Conservation (phyloP, 345 rosid species). For the Syzygium aqueum region DNA sequence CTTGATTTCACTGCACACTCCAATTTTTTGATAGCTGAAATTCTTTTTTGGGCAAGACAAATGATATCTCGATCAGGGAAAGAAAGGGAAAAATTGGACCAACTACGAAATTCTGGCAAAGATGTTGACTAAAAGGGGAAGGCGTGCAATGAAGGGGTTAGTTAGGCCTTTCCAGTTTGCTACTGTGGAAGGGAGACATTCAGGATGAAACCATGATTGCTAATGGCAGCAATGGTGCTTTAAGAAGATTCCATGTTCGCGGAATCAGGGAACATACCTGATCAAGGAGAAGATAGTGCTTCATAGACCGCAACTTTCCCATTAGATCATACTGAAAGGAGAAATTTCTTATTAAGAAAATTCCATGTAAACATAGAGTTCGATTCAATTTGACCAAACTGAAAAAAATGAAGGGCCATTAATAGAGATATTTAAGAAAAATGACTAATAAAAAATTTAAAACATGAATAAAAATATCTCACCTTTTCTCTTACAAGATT, state of each 20-base stretch:
- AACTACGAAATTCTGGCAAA: background rate
- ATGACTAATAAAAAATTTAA: background rate
- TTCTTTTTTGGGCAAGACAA: background rate
- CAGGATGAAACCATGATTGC: background rate
- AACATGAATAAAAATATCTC: background rate
- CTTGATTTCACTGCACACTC: background rate
- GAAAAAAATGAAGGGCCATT: background rate
- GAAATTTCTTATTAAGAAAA: background rate
- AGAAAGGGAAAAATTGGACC: background rate
- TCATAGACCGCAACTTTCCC: slow-evolving; percentile 85
- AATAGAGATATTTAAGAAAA: background rate
- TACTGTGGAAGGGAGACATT: background rate
- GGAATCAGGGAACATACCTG: slow-evolving; percentile 48
- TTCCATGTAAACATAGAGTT: background rate
- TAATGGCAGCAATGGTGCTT: background rate
- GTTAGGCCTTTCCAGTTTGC: background rate
- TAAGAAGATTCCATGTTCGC: background rate
- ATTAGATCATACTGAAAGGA: slow-evolving; percentile 63
- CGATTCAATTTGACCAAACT: background rate
- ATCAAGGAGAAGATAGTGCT: slow-evolving; percentile 97
- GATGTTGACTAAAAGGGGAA: background rate
- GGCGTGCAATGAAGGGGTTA: background rate
- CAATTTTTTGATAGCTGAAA: background rate
- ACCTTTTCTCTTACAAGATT: slow-evolving; percentile 86
- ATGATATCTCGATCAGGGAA: background rate